Conservation (phyloP, 78 protist genomes). For the Guillardia theta region DNA sequence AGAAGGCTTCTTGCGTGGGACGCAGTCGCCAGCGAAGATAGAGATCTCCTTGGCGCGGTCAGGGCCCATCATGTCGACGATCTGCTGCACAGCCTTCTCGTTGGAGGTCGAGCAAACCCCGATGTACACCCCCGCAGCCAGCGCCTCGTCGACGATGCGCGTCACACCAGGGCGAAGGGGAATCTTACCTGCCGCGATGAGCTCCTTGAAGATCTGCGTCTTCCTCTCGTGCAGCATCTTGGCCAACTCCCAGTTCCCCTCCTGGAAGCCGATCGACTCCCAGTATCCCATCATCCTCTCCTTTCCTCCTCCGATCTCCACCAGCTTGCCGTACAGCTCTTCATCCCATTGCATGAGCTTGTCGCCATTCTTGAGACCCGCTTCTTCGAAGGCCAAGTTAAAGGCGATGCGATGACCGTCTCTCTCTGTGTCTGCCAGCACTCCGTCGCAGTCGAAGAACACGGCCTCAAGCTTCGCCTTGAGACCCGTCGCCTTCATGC, state of each 20-base stretch:
- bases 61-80: not conserved
- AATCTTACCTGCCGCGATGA: not conserved
- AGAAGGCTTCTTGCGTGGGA: conserved; percentile 4
- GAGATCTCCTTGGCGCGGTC: not conserved
- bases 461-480: not conserved
- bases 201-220: not conserved
- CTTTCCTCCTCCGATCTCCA: conserved; percentile 7
- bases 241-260: conserved; percentile 6
- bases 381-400: not conserved
- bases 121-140: not conserved
- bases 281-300: conserved; percentile 24
- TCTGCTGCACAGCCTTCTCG: not conserved
- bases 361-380: not conserved
- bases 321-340: not conserved
- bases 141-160: not conserved
- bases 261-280: not conserved
- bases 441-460: conserved; percentile 26
- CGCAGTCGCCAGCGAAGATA: not conserved
- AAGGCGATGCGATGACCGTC: conserved; percentile 26
- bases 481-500: too few relatives aligned
- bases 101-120: conserved; percentile 25
- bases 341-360: not conserved
- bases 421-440: conserved; percentile 32
- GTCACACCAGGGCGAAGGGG: conserved; percentile 16
- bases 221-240: not conserved